A percentile compares a stretch with the other conserved stretches of the same genome.
phyloP scores from a whole-genome alignment of 208 protist genomes.

The Leishmania mexicana region DNA sequence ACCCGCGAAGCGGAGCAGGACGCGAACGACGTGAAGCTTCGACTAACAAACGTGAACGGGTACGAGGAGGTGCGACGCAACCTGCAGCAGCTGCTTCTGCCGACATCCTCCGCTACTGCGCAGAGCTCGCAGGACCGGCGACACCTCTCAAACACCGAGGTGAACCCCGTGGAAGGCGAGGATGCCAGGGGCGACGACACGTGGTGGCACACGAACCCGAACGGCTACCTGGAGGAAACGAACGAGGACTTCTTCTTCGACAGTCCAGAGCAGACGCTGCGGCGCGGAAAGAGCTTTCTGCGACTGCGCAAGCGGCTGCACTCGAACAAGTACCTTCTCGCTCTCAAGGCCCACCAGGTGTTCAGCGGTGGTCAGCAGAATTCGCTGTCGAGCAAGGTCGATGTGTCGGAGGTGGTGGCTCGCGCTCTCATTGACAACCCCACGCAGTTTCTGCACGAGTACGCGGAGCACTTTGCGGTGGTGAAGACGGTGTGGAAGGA shows the following conservation, averaged over 20 bases:
- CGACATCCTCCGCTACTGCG: background rate
- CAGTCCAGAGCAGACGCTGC: conserved; percentile 40
- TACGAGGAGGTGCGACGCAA: conserved; percentile 62
- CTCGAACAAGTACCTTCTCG: conserved; percentile 40
- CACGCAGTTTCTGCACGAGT: conserved; percentile 48
- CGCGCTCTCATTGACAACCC: conserved; percentile 49
- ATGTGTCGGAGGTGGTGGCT: conserved; percentile 59
- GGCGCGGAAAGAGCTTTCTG: conserved; percentile 40
- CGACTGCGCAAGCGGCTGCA: conserved; percentile 53
- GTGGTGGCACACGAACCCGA: conserved; percentile 21
- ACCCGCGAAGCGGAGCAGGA: conserved; percentile 26
- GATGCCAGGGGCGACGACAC: conserved; percentile 12
- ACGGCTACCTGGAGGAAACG: conserved; percentile 41
- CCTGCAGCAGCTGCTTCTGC: conserved; percentile 30
- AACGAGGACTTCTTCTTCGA: conserved; percentile 86
- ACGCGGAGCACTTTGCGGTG: conserved; percentile 50
- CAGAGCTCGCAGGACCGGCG: conserved; percentile 23
- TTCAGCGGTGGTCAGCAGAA: conserved; percentile 47
- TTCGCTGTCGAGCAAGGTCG: conserved; percentile 34
- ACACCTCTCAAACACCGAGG: conserved; percentile 28
- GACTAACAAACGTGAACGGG: conserved; percentile 49
- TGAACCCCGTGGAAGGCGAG: conserved; percentile 7
- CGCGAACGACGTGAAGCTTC: conserved; percentile 61
- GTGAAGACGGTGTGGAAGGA: conserved; percentile 54
- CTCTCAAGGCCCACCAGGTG: conserved; percentile 61